Conservation (phyloP, 179 eudicot genomes). For the Amaranthus tricolor region DNA sequence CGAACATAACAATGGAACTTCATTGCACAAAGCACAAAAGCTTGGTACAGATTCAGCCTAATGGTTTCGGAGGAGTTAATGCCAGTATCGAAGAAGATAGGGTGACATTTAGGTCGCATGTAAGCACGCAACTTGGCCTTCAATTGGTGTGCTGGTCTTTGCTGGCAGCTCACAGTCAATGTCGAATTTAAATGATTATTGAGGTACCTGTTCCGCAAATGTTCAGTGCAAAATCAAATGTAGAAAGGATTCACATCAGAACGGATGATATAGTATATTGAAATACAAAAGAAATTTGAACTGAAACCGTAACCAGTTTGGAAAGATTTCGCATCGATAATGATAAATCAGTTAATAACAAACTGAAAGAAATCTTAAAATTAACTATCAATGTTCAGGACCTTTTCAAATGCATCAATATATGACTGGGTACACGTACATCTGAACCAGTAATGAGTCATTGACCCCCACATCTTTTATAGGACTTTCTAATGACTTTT, state of each 20-base stretch:
- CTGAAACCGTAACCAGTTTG: neutral
- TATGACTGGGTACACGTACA: neutral
- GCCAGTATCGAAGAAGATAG: slow-evolving; percentile 69
- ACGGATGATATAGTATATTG: no score
- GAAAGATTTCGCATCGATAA: neutral
- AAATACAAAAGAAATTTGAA: neutral
- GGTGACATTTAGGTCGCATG: slow-evolving; percentile 83
- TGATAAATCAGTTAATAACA: neutral
- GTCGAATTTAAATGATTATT: slow-evolving; percentile 60
- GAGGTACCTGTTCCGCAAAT: slow-evolving; percentile 51
- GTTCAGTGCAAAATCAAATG: neutral
- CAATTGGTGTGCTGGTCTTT: slow-evolving; percentile 45
- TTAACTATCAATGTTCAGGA: neutral
- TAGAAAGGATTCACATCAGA: neutral
- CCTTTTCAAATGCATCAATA: neutral
- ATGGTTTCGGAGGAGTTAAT: slow-evolving; percentile 74
- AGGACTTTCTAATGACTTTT: no score
- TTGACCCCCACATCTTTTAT: no score
- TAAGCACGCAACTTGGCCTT: slow-evolving; percentile 62
- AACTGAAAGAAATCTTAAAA: neutral
- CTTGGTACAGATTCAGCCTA: slow-evolving; percentile 77
- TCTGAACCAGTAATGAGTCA: neutral
- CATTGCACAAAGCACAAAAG: slow-evolving; percentile 79
- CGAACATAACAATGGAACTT: slow-evolving; percentile 77
- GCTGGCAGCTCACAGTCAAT: slow-evolving; percentile 59